These are phyloP conservation scores for Shiraia sp. DNA, from an alignment of 2,329 filamentous ascomycete genomes.

Conservation along the genomic window DNA sequence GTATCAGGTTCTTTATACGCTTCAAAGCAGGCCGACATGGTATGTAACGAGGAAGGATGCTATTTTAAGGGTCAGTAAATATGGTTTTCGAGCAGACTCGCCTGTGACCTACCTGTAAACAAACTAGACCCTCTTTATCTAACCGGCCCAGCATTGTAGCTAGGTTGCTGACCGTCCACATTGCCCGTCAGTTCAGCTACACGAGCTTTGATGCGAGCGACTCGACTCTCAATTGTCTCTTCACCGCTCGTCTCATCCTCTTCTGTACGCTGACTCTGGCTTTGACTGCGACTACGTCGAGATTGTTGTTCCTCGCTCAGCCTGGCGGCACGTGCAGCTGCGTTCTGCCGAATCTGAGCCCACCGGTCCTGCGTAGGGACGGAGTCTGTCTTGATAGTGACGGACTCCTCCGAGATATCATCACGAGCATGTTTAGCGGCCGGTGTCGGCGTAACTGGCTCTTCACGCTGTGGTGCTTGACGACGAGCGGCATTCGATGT, in stretches of 20 bases:
- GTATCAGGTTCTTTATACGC: conserved; percentile 36
- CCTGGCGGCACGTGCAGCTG: conserved; percentile 75
- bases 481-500: conserved; percentile 31
- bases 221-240: conserved; percentile 95
- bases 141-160: conserved; percentile 8
- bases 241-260: conserved; percentile 93
- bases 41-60: conserved; percentile 13
- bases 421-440: conserved; percentile 27
- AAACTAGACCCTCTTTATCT: conserved; percentile 19
- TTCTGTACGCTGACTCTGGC: conserved; percentile 64
- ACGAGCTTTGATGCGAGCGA: conserved; percentile 95
- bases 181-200: conserved; percentile 87
- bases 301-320: conserved; percentile 69
- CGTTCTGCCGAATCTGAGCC: conserved; percentile 95
- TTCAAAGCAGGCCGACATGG: conserved; percentile 15
- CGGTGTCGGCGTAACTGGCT: conserved; percentile 25
- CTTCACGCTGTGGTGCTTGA: conserved; percentile 13
- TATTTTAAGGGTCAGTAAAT: background rate
- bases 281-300: conserved; percentile 59
- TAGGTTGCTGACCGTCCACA: conserved; percentile 30
- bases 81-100: too few relatives aligned
- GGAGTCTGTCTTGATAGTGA: conserved; percentile 46
- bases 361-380: conserved; percentile 71
- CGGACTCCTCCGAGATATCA: conserved; percentile 48
- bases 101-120: conserved; percentile 16